These are phyloP conservation scores for Lyophyllum semitale DNA, from an alignment of 768 basidiomycete genomes.

Conservation along the genomic window DNA sequence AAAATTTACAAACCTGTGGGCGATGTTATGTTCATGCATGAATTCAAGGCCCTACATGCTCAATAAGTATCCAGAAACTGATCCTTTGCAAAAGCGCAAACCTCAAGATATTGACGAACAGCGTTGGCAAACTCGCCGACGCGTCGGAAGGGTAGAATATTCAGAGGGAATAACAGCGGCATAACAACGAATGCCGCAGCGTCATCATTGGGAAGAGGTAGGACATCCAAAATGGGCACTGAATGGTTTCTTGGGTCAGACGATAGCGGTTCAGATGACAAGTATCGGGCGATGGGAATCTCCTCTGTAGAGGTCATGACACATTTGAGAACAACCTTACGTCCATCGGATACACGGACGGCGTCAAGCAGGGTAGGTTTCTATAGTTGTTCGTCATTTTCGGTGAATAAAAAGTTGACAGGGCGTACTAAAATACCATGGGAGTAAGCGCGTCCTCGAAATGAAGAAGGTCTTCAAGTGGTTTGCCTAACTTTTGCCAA, in stretches of 20 bases:
- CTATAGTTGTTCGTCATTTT: not conserved
- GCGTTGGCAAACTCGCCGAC: constrained; percentile 12
- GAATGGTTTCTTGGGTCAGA: constrained; percentile 10
- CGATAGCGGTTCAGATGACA: constrained; percentile 3
- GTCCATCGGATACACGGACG: not conserved
- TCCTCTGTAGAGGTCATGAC: not conserved
- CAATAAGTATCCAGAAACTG: not conserved
- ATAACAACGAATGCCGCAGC: constrained; percentile 10
- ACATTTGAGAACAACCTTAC: not conserved
- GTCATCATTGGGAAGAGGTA: constrained; percentile 4
- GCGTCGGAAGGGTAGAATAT: constrained; percentile 12
- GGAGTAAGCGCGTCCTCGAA: not conserved
- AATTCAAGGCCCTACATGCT: constrained; percentile 20
- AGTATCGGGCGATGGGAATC: not conserved
- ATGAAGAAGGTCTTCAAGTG: not conserved
- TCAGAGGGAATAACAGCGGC: constrained; percentile 9
- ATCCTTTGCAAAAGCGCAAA: not conserved
- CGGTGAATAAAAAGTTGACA: not conserved
- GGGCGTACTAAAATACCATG: not conserved
- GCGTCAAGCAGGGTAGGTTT: not conserved
- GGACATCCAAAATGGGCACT: constrained; percentile 5
- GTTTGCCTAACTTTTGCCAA: not conserved
- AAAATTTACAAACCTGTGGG: constrained; percentile 17
- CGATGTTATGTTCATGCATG: constrained; percentile 22
- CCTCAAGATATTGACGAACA: constrained; percentile 4